phyloP scores from a whole-genome alignment of 2,329 filamentous ascomycete genomes.

The Sarocladium oryzae region DNA sequence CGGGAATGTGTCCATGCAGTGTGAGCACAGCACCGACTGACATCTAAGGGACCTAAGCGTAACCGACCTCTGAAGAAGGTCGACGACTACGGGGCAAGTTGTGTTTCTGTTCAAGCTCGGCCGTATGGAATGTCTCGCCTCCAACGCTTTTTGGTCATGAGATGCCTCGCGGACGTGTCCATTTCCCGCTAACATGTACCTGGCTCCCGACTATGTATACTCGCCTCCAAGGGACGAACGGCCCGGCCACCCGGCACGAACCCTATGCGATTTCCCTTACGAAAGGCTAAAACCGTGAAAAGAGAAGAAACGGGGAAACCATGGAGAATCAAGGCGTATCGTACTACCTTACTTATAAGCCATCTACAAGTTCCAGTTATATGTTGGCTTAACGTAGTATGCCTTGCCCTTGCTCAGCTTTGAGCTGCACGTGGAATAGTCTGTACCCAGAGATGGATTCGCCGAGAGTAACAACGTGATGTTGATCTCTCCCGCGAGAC shows the following conservation, averaged over 20 bases:
- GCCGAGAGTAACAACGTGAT: background rate
- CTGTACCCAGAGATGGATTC: background rate
- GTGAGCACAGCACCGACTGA: too few relatives aligned
- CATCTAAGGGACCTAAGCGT: too few relatives aligned
- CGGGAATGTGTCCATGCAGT: too few relatives aligned
- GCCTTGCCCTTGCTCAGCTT: slow-evolving; percentile 1
- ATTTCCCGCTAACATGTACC: too few relatives aligned
- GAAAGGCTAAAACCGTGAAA: background rate
- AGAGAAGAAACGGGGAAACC: background rate
- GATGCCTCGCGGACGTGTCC: too few relatives aligned
- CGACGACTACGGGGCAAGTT: too few relatives aligned
- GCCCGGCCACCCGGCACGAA: background rate
- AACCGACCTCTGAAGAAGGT: too few relatives aligned
- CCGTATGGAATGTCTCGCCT: too few relatives aligned
- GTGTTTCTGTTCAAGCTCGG: too few relatives aligned
- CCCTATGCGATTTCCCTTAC: background rate
- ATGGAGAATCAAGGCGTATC: background rate
- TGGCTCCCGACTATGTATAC: too few relatives aligned
- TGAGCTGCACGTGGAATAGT: background rate
- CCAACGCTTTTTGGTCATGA: too few relatives aligned
- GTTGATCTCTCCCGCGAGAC: background rate
- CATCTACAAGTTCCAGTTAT: background rate
- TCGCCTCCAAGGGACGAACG: background rate
- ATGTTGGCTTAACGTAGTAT: background rate
- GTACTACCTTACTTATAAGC: background rate